These are phyloP conservation scores for Salix koriyanagi DNA, from an alignment of 345 rosid species.

Conservation along the genomic window DNA sequence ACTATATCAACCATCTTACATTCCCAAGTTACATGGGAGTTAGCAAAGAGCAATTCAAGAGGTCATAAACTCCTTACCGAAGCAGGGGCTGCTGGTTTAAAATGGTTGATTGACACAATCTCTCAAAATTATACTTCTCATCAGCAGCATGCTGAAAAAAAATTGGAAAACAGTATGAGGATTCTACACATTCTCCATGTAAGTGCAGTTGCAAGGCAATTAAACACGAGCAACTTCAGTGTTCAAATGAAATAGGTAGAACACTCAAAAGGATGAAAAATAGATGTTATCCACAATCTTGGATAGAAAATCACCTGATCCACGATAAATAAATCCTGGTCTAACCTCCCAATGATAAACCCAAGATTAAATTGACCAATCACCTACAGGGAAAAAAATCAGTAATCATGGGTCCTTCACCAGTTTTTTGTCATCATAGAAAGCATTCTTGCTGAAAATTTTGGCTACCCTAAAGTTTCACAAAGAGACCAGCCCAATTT, in stretches of 20 bases:
- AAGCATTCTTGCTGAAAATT: not conserved
- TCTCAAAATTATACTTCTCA: conserved; percentile 95
- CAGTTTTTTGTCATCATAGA: not conserved
- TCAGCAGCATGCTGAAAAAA: conserved; percentile 90
- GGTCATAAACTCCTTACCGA: conserved; percentile 51
- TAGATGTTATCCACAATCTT: conserved; percentile 15
- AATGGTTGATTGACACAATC: conserved; percentile 72
- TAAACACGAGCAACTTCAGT: not conserved
- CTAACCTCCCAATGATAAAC: conserved; percentile 87
- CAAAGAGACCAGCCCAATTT: not conserved
- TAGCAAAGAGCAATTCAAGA: conserved; percentile 6
- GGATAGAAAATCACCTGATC: conserved; percentile 67
- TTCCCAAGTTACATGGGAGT: not conserved
- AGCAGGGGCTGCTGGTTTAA: conserved; percentile 94
- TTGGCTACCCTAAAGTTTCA: not conserved
- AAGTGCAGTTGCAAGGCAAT: not conserved
- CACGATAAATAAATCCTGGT: conserved; percentile 85
- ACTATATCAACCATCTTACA: not conserved
- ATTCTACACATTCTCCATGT: not conserved
- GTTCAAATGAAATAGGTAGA: conserved; percentile 5
- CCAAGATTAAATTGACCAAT: conserved; percentile 98
- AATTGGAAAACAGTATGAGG: not conserved
- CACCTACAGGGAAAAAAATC: conserved; percentile 40
- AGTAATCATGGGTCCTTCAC: not conserved
- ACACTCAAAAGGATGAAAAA: not conserved